Conservation (phyloP, 2,329 filamentous ascomycete genomes). For the Sphaerulina populicola region DNA sequence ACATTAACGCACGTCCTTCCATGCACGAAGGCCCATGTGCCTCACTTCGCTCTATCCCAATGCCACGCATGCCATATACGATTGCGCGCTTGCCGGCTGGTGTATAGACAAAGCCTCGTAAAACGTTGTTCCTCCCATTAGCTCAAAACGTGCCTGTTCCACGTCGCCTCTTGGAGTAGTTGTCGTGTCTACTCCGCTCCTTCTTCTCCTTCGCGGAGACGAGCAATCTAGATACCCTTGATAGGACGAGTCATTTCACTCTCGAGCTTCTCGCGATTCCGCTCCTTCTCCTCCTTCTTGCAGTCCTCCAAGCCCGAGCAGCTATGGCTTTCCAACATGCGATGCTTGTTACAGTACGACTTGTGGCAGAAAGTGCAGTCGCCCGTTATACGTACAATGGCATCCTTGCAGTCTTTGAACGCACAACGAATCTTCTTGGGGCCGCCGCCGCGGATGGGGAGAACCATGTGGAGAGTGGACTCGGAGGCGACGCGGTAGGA, state of each 20-base stretch:
- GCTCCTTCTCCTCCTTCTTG: slow-evolving; percentile 93
- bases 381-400: slow-evolving; percentile 85
- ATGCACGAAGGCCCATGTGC: too few species aligned
- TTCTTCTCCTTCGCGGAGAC: not conserved
- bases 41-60: not conserved
- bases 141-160: slow-evolving; percentile 1
- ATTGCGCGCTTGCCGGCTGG: not conserved
- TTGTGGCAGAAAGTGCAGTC: slow-evolving; percentile 93
- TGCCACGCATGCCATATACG: not conserved
- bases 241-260: slow-evolving; percentile 89
- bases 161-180: not conserved
- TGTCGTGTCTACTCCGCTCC: too few species aligned
- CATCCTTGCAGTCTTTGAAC: slow-evolving; percentile 80
- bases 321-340: slow-evolving; percentile 87
- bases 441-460: slow-evolving; percentile 52
- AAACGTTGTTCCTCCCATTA: not conserved
- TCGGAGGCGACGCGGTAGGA: slow-evolving; percentile 44
- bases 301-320: slow-evolving; percentile 91
- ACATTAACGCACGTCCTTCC: not conserved
- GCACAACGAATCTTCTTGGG: slow-evolving; percentile 76
- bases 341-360: slow-evolving; percentile 90
- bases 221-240: slow-evolving; percentile 60
- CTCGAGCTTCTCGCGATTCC: slow-evolving; percentile 87
- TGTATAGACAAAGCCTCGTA: not conserved
- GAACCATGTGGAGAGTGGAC: slow-evolving; percentile 46